phyloP scores from a whole-genome alignment of 2,329 filamentous ascomycete genomes.

The Hymenoscyphus linearis region DNA sequence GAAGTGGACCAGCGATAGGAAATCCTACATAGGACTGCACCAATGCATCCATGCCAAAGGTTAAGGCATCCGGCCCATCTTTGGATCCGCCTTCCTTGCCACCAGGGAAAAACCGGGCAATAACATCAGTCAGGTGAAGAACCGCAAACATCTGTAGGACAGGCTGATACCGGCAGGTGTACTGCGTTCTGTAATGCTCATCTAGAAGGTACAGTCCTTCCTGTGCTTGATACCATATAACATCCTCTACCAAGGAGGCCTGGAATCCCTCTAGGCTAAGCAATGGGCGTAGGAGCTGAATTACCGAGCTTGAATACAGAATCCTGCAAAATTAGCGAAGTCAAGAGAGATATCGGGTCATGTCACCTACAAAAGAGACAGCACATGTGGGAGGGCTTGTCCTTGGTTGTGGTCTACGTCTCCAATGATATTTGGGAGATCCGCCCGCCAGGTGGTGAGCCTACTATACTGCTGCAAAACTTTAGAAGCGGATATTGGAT shows the following conservation, averaged over 20 bases:
- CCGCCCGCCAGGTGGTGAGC: slow-evolving; percentile 26
- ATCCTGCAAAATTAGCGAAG: slow-evolving; percentile 27
- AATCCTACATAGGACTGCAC: slow-evolving; percentile 27
- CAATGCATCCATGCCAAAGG: slow-evolving; percentile 28
- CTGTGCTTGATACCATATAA: slow-evolving; percentile 30
- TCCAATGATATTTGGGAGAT: slow-evolving; percentile 24
- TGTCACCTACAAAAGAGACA: slow-evolving; percentile 31
- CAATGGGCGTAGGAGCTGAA: slow-evolving; percentile 31
- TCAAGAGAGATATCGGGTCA: neutral
- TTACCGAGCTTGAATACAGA: slow-evolving; percentile 27
- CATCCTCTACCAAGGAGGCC: slow-evolving; percentile 21
- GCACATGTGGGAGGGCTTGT: slow-evolving; percentile 29
- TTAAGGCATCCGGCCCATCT: slow-evolving; percentile 26
- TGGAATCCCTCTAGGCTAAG: slow-evolving; percentile 27
- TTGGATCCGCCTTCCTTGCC: slow-evolving; percentile 19
- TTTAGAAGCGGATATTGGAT: slow-evolving; percentile 17
- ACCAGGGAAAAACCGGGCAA: slow-evolving; percentile 30
- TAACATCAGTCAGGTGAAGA: slow-evolving; percentile 30
- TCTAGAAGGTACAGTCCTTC: slow-evolving; percentile 30
- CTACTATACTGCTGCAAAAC: slow-evolving; percentile 28
- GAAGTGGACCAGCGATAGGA: slow-evolving; percentile 29
- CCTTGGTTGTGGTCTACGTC: slow-evolving; percentile 19
- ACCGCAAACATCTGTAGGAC: slow-evolving; percentile 32
- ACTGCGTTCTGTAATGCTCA: slow-evolving; percentile 26
- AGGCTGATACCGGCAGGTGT: slow-evolving; percentile 30